These are phyloP conservation scores for Nematodospora valgi DNA, from an alignment of 805 yeast species.

Conservation along the genomic window DNA sequence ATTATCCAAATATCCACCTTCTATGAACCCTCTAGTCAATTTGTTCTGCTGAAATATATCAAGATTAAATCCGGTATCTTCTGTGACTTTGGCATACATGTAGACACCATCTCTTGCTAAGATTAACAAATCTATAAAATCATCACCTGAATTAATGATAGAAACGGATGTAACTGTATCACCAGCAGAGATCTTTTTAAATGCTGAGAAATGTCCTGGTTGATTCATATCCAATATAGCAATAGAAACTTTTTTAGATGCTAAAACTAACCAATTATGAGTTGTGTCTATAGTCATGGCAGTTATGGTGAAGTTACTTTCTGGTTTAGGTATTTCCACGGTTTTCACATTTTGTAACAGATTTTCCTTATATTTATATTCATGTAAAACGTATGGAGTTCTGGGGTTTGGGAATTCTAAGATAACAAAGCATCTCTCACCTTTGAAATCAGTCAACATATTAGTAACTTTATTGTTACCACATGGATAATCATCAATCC, in stretches of 20 bases:
- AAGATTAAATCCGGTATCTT: conserved; percentile 11
- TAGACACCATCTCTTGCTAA: conserved; percentile 71
- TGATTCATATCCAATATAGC: conserved; percentile 45
- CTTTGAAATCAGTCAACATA: conserved; percentile 30
- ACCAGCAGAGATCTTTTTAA: conserved; percentile 55
- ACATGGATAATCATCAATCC: conserved; percentile 21
- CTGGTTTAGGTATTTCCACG: conserved; percentile 34
- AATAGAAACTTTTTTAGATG: conserved; percentile 69
- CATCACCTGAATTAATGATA: conserved; percentile 23
- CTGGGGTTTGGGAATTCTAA: conserved; percentile 68
- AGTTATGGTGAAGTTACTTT: conserved; percentile 53
- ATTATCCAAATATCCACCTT: conserved; percentile 56
- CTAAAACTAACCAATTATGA: conserved; percentile 49
- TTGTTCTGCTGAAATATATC: conserved; percentile 53
- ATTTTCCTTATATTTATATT: conserved; percentile 21
- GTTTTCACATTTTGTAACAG: conserved; percentile 23
- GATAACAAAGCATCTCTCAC: conserved; percentile 33
- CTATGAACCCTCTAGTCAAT: conserved; percentile 73
- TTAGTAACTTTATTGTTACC: conserved; percentile 49
- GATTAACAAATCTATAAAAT: conserved; percentile 30
- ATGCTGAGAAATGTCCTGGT: too few relatives aligned
- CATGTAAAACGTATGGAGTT: conserved; percentile 47
- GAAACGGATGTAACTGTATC: conserved; percentile 64
- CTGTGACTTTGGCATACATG: conserved; percentile 29
- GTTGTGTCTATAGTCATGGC: conserved; percentile 44